These are phyloP conservation scores for Eucalyptus virginea DNA, from an alignment of 345 rosid genomes.

Conservation along the genomic window DNA sequence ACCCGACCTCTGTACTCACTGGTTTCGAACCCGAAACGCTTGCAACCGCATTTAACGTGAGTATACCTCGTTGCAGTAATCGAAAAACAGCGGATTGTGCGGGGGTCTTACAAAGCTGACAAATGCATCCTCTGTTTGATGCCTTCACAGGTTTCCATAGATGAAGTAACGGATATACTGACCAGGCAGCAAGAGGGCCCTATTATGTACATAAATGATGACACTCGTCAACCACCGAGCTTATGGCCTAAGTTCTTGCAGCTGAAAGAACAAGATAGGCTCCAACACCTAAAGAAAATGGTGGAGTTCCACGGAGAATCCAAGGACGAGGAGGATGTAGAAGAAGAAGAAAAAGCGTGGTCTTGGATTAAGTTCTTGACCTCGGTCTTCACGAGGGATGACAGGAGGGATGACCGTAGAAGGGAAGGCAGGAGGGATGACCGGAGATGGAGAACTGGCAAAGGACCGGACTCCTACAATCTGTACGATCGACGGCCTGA, in stretches of 20 bases:
- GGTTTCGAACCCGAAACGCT: constrained; percentile 59
- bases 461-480: constrained; percentile 54
- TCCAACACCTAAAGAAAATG: constrained; percentile 38
- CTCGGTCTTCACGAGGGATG: constrained; percentile 9
- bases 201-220: constrained; percentile 34
- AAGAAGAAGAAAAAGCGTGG: constrained; percentile 19
- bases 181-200: constrained; percentile 36
- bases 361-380: constrained; percentile 46
- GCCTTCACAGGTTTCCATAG: constrained; percentile 27
- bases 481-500: constrained; percentile 32
- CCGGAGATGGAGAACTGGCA: not conserved
- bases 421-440: not conserved
- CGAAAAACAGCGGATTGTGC: not conserved
- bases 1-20: constrained; percentile 44
- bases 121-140: not conserved
- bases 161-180: constrained; percentile 29
- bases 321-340: not conserved
- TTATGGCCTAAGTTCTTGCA: constrained; percentile 44
- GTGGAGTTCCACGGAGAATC: constrained; percentile 17
- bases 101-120: not conserved
- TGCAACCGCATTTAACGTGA: constrained; percentile 66
- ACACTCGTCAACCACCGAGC: constrained; percentile 17
- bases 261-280: constrained; percentile 34
- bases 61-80: not conserved
- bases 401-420: not conserved